These are phyloP conservation scores for Fusarium sacchari DNA, from an alignment of 2,329 filamentous ascomycete species.

Conservation along the genomic window DNA sequence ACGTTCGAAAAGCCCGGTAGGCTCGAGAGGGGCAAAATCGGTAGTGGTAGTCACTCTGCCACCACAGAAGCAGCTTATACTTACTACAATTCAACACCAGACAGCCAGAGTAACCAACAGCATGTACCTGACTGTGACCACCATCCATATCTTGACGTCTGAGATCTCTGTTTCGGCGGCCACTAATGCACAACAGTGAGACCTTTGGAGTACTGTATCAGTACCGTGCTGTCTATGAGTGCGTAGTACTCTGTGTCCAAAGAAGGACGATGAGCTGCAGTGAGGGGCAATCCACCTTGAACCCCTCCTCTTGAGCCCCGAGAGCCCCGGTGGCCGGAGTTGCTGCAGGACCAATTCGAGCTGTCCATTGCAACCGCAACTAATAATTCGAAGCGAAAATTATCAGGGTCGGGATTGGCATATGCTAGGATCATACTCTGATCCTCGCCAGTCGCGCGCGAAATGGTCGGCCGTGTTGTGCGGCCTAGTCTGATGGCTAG, in stretches of 20 bases:
- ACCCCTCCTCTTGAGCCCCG: slow-evolving; percentile 31
- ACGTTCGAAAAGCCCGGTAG: slow-evolving; percentile 25
- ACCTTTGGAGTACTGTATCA: slow-evolving; percentile 28
- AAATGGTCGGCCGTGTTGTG: slow-evolving; percentile 39
- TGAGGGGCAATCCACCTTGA: slow-evolving; percentile 34
- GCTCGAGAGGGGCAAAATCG: slow-evolving; percentile 34
- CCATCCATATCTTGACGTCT: slow-evolving; percentile 43
- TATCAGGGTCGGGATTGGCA: slow-evolving; percentile 29
- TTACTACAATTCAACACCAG: not conserved
- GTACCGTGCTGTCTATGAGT: slow-evolving; percentile 32
- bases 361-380: slow-evolving; percentile 27
- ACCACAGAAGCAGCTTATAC: slow-evolving; percentile 11
- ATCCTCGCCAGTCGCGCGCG: slow-evolving; percentile 39
- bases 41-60: slow-evolving; percentile 6
- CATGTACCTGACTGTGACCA: slow-evolving; percentile 43
- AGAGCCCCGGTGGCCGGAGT: slow-evolving; percentile 31
- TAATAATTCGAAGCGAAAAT: slow-evolving; percentile 41
- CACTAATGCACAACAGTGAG: slow-evolving; percentile 49
- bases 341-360: slow-evolving; percentile 31
- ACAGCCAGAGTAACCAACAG: slow-evolving; percentile 11
- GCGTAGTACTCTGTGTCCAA: slow-evolving; percentile 23
- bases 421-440: slow-evolving; percentile 28
- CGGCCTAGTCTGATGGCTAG: slow-evolving; percentile 35
- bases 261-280: slow-evolving; percentile 29
- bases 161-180: slow-evolving; percentile 48